Percentiles rank a stretch among this genome's conserved stretches.
phyloP scores from a whole-genome alignment of 495 filamentous ascomycete genomes.

The Talaromyces trachyspermus region DNA sequence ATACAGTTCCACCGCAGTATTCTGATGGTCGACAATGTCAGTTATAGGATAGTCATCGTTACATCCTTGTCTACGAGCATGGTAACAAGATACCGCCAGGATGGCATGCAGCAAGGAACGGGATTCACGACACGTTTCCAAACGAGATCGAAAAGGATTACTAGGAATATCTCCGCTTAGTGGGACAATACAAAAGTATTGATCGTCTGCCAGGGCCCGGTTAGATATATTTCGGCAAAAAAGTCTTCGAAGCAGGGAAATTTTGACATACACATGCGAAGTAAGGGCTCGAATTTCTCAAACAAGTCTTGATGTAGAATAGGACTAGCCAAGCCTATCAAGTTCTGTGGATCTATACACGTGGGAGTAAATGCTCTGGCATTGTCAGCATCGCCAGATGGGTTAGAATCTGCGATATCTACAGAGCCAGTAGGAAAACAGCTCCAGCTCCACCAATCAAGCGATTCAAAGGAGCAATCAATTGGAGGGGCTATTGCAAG shows the following conservation, averaged over 20 bases:
- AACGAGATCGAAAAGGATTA: conserved; percentile 3
- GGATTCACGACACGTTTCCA: conserved; percentile 6
- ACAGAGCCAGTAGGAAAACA: not conserved
- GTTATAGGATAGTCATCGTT: conserved; percentile 5
- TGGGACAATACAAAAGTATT: not conserved
- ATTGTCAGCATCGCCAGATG: not conserved
- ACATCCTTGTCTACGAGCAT: not conserved
- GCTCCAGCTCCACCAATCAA: not conserved
- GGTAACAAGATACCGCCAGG: conserved; percentile 16
- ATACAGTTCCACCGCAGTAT: conserved; percentile 10
- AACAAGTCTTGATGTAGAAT: not conserved
- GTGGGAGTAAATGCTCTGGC: not conserved
- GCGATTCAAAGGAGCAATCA: not conserved
- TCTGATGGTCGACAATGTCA: conserved; percentile 8
- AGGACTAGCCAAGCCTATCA: not conserved
- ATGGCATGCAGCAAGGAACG: conserved; percentile 14
- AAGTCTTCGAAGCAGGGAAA: too few species aligned
- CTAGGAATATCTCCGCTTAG: conserved; percentile 2
- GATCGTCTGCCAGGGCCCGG: not conserved
- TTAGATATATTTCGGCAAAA: too few species aligned
- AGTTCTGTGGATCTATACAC: not conserved
- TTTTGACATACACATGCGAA: conserved; percentile 7
- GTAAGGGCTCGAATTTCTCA: not conserved
- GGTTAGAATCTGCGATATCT: not conserved
- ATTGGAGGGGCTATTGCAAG: not conserved